A percentile compares a stretch with the other conserved stretches of the same genome.
phyloP scores from a whole-genome alignment of 768 basidiomycete species.

The Leccinum sublutescens region DNA sequence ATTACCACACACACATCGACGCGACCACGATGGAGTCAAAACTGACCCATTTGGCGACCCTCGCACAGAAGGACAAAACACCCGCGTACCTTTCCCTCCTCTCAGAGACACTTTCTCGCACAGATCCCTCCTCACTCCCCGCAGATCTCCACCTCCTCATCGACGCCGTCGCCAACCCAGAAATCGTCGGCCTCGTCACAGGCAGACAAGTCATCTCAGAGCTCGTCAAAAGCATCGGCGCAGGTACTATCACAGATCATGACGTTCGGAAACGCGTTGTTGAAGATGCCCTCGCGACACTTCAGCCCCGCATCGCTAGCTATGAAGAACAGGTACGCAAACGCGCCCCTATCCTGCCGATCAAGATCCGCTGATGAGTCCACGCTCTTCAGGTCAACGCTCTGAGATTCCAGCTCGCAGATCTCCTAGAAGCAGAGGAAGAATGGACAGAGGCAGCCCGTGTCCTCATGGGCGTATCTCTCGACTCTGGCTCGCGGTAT shows the following conservation, averaged over 20 bases:
- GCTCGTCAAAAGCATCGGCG: constrained; percentile 67
- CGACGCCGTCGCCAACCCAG: constrained; percentile 80
- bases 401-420: constrained; percentile 85
- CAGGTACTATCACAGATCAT: constrained; percentile 50
- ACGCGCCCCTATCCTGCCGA: background rate
- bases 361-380: constrained; percentile 7
- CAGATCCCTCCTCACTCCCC: constrained; percentile 44
- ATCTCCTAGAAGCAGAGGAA: constrained; percentile 84
- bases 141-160: constrained; percentile 69
- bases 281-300: constrained; percentile 64
- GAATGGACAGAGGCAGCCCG: constrained; percentile 93
- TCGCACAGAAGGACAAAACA: constrained; percentile 84
- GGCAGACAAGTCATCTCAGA: constrained; percentile 86
- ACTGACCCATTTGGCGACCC: constrained; percentile 57
- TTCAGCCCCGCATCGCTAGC: constrained; percentile 80
- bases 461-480: constrained; percentile 87
- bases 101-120: constrained; percentile 57
- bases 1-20: background rate
- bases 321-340: constrained; percentile 87
- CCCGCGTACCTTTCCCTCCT: constrained; percentile 71
- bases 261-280: constrained; percentile 71
- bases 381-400: constrained; percentile 61
- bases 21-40: constrained; percentile 55
- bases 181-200: constrained; percentile 79
- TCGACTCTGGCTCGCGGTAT: constrained; percentile 87